Percentiles rank a stretch among this genome's conserved stretches.
Conservation (phyloP, 2,329 filamentous ascomycete genomes). For the Xylaria sp. region DNA sequence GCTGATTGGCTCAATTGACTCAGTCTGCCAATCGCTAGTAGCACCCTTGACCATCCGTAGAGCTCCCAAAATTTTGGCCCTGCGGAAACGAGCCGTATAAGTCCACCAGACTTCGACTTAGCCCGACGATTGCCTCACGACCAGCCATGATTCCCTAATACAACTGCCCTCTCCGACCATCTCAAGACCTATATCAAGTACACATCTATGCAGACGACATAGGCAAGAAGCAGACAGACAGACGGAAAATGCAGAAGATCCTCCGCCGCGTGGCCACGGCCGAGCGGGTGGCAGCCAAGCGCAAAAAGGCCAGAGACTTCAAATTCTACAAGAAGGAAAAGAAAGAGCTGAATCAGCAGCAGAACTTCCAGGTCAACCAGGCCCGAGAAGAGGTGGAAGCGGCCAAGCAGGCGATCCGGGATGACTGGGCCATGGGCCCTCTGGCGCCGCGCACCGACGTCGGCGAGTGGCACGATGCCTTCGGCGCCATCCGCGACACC, state of each 20-base stretch:
- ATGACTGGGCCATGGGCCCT: constrained; percentile 83
- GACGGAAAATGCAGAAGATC: constrained; percentile 50
- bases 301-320: constrained; percentile 47
- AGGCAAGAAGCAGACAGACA: neutral
- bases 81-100: constrained; percentile 18
- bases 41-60: constrained; percentile 1
- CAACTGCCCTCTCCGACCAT: constrained; percentile 6
- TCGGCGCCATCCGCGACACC: constrained; percentile 65
- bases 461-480: constrained; percentile 66
- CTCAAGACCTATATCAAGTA: neutral
- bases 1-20: constrained; percentile 19
- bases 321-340: constrained; percentile 42
- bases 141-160: constrained; percentile 28
- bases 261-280: constrained; percentile 52
- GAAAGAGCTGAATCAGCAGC: constrained; percentile 36
- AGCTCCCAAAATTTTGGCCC: constrained; percentile 38
- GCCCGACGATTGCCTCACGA: constrained; percentile 7
- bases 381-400: constrained; percentile 53
- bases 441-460: constrained; percentile 81
- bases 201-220: neutral
- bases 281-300: constrained; percentile 52
- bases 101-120: constrained; percentile 1
- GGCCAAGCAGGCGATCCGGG: constrained; percentile 69
- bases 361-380: constrained; percentile 47
- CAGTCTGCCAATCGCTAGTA: no score